Evolutionary conservation across 352 stramenopile species (phyloP).

Genomic region (Phytopythium cucurbitacearum): DNA sequence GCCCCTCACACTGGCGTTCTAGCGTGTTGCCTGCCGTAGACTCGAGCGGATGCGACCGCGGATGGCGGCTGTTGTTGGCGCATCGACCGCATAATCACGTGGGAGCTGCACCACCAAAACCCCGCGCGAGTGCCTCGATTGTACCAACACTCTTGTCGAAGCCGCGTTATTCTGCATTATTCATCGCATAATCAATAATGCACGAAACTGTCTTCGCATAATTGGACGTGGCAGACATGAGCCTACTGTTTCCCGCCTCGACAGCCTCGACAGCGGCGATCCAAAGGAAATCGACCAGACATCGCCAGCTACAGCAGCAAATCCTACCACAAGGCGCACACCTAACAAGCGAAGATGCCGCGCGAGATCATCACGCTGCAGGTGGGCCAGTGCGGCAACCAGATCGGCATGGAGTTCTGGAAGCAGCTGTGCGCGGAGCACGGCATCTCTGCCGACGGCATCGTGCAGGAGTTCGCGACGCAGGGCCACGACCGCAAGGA

Average conservation of each 20-base stretch:
- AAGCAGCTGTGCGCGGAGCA: slow-evolving; percentile 99
- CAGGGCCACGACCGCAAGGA: slow-evolving; percentile 97
- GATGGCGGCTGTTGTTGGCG: slow-evolving; percentile 1
- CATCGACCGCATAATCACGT: slow-evolving; percentile 2
- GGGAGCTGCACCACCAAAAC: neutral
- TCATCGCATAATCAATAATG: no score
- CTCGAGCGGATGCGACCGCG: neutral
- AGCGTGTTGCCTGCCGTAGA: no score
- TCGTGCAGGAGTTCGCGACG: slow-evolving; percentile 92
- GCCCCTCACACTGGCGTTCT: neutral
- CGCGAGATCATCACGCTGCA: slow-evolving; percentile 99
- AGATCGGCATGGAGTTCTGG: slow-evolving; percentile 99
- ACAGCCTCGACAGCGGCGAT: no score
- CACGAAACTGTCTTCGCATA: no score
- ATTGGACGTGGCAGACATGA: no score
- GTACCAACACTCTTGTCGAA: no score
- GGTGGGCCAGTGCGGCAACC: slow-evolving; percentile 99
- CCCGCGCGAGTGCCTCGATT: no score
- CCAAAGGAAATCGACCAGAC: no score
- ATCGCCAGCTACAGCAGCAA: neutral
- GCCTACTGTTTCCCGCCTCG: no score
- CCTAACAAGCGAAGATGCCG: slow-evolving; percentile 66
- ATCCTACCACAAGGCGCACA: neutral
- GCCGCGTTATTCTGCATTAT: no score
- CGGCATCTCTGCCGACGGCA: slow-evolving; percentile 96